Evolutionary conservation across 768 basidiomycete species (phyloP).

Genomic region (Serendipita sp.): DNA sequence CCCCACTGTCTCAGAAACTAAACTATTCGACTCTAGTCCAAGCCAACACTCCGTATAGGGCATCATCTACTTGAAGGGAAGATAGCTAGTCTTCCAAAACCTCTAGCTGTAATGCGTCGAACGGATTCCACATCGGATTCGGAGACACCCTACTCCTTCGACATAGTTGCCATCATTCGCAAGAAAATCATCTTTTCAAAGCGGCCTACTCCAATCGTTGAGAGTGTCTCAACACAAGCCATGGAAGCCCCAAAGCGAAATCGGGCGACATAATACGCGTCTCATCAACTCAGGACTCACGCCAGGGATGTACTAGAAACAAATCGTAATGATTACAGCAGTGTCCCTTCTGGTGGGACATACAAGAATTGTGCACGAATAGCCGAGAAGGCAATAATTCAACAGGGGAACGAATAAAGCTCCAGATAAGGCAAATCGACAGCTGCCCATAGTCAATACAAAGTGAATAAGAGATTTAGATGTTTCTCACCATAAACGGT

Average conservation of each 20-base stretch:
- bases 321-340: slow-evolving; percentile 5
- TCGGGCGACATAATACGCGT: background rate
- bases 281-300: background rate
- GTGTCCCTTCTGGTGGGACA: background rate
- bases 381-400: background rate
- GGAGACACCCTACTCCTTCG: slow-evolving; percentile 30
- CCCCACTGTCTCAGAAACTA: background rate
- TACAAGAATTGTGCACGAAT: background rate
- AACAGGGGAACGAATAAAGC: background rate
- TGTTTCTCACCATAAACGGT: background rate
- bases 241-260: background rate
- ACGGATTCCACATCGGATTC: slow-evolving; percentile 13
- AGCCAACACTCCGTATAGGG: slow-evolving; percentile 66
- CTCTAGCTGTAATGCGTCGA: slow-evolving; percentile 45
- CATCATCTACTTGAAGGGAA: slow-evolving; percentile 87
- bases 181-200: slow-evolving; percentile 74
- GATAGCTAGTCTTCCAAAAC: slow-evolving; percentile 57
- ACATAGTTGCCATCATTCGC: slow-evolving; percentile 54
- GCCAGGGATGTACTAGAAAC: background rate
- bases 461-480: background rate
- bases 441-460: slow-evolving; percentile 4
- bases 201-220: slow-evolving; percentile 54
- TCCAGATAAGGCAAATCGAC: background rate
- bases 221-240: background rate
- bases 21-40: slow-evolving; percentile 31